Percentiles rank a stretch among this genome's conserved stretches.
Evolutionary conservation across 306 rosid species (phyloP).

Genomic region (Prunus kanzakura): DNA sequence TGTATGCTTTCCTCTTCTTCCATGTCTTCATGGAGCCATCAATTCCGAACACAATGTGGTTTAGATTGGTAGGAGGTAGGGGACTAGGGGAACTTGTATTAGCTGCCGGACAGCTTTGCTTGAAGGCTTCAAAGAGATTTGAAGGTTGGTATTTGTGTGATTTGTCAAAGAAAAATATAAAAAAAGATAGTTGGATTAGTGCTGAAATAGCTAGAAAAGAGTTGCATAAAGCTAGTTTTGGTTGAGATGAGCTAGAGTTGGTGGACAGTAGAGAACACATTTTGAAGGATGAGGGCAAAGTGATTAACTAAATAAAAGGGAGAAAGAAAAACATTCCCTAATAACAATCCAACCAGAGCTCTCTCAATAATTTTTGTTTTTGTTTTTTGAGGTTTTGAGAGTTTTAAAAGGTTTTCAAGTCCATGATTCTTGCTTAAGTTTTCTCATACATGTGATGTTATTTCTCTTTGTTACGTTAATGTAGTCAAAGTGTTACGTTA

Average conservation of each 20-base stretch:
- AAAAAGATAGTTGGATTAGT: slow-evolving; percentile 20
- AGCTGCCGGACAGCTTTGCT: slow-evolving; percentile 16
- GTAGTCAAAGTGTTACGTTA: too few relatives aligned
- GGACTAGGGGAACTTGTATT: background rate
- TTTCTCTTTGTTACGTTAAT: background rate
- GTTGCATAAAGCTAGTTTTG: background rate
- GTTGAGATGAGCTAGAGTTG: slow-evolving; percentile 11
- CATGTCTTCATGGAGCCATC: slow-evolving; percentile 46
- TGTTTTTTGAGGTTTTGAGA: background rate
- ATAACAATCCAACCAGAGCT: background rate
- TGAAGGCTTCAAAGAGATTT: slow-evolving; percentile 17
- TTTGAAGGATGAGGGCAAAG: background rate
- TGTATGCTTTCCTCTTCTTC: slow-evolving; percentile 33
- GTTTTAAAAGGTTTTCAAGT: background rate
- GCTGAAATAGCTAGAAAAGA: slow-evolving; percentile 20
- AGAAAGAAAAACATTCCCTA: too few relatives aligned
- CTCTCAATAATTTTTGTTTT: background rate
- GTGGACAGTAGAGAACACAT: slow-evolving; percentile 19
- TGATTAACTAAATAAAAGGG: background rate
- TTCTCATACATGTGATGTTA: slow-evolving; percentile 2
- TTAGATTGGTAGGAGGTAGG: slow-evolving; percentile 17
- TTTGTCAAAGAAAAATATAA: slow-evolving; percentile 17
- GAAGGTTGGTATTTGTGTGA: slow-evolving; percentile 23
- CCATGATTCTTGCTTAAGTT: slow-evolving; percentile 7
- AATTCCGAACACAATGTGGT: slow-evolving; percentile 37